Evolutionary conservation across 2,329 filamentous ascomycete species (phyloP).

Genomic region (Exophiala dermatitidis): DNA sequence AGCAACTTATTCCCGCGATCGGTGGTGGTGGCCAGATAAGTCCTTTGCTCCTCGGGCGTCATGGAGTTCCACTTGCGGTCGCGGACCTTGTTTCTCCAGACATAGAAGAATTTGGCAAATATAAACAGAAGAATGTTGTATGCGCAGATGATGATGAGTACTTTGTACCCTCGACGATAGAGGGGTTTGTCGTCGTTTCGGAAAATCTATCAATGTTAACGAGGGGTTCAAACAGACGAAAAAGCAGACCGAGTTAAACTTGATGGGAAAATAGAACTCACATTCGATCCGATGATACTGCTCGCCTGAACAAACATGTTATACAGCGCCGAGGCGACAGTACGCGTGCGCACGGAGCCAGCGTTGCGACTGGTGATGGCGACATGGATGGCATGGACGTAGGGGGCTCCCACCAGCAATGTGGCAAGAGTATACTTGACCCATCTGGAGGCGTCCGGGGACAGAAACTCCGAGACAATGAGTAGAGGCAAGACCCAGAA

Average conservation of each 20-base stretch:
- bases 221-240: no score
- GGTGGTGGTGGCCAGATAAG: constrained; percentile 35
- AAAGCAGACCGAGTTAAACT: neutral
- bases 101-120: constrained; percentile 36
- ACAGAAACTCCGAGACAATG: constrained; percentile 45
- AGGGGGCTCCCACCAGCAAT: constrained; percentile 47
- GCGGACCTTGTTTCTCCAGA: constrained; percentile 34
- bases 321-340: constrained; percentile 34
- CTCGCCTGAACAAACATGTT: constrained; percentile 37
- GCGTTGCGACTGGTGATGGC: constrained; percentile 36
- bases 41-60: constrained; percentile 34
- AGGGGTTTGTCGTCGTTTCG: constrained; percentile 47
- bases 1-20: constrained; percentile 36
- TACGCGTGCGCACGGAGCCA: constrained; percentile 35
- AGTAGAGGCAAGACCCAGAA: constrained; percentile 49
- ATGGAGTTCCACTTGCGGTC: constrained; percentile 38
- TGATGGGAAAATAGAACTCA: neutral
- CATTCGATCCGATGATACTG: constrained; percentile 33
- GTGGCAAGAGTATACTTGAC: constrained; percentile 46
- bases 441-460: constrained; percentile 43
- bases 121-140: constrained; percentile 47
- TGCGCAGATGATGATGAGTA: constrained; percentile 48
- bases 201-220: constrained; percentile 33
- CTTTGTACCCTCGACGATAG: constrained; percentile 52
- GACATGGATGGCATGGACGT: constrained; percentile 50